Conservation (phyloP, 208 protist species). For the Blechomonas ayalai region DNA sequence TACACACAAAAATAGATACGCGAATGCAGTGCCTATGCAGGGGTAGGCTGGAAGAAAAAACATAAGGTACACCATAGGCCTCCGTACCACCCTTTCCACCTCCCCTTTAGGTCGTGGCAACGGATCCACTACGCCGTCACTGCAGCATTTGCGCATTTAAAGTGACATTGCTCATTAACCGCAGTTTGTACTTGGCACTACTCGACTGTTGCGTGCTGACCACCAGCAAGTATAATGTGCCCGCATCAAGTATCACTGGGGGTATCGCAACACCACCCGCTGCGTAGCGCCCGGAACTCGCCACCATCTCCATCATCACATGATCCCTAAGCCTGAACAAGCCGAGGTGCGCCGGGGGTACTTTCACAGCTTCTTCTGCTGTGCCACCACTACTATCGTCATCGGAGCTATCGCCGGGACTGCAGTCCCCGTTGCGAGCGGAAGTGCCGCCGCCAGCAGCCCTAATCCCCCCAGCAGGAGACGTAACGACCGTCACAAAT, state of each 20-base stretch:
- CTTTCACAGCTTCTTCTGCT: constrained; percentile 16
- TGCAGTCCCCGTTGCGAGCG: too few relatives aligned
- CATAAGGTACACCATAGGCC: too few relatives aligned
- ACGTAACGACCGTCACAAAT: constrained; percentile 49
- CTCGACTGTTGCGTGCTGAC: constrained; percentile 29
- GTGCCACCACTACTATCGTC: too few relatives aligned
- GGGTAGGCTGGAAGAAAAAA: too few relatives aligned
- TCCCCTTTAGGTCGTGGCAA: too few relatives aligned
- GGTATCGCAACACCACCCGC: constrained; percentile 28
- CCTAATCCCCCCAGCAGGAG: too few relatives aligned
- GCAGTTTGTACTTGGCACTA: constrained; percentile 54
- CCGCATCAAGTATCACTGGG: constrained; percentile 32
- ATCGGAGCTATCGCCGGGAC: too few relatives aligned
- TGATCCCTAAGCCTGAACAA: constrained; percentile 41
- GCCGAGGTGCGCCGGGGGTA: constrained; percentile 31
- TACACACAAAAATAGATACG: too few relatives aligned
- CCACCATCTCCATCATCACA: constrained; percentile 49
- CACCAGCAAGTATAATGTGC: constrained; percentile 49
- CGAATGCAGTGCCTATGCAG: too few relatives aligned
- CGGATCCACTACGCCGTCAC: constrained; percentile 4
- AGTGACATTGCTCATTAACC: constrained; percentile 38
- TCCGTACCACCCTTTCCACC: too few relatives aligned
- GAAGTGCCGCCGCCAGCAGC: too few relatives aligned
- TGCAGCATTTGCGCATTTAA: constrained; percentile 23
- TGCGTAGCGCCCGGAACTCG: constrained; percentile 36